Percentiles rank a stretch among this genome's conserved stretches.
Conservation (phyloP, 768 basidiomycete species). For the Termitomyces sp. region DNA sequence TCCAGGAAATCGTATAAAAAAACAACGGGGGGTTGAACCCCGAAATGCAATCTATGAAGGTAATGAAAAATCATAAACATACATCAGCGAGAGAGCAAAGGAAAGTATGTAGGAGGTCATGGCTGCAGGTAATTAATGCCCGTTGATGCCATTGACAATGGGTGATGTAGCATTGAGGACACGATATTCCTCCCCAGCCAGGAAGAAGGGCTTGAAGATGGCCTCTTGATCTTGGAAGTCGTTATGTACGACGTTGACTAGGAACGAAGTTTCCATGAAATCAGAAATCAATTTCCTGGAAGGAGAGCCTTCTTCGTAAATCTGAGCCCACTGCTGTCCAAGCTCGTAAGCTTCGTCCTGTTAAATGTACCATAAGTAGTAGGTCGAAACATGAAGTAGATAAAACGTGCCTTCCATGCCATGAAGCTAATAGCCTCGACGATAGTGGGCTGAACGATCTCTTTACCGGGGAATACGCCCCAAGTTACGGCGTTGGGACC, state of each 20-base stretch:
- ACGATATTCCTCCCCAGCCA: conserved; percentile 61
- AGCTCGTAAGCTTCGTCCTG: conserved; percentile 94
- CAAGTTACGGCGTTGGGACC: conserved; percentile 99
- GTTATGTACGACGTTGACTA: conserved; percentile 96
- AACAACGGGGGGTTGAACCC: conserved; percentile 78
- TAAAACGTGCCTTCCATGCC: conserved; percentile 82
- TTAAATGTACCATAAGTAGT: conserved; percentile 4
- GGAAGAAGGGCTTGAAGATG: conserved; percentile 85
- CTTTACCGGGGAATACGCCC: conserved; percentile 97
- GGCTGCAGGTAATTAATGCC: conserved; percentile 20
- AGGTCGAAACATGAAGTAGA: background rate
- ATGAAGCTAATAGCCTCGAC: conserved; percentile 97
- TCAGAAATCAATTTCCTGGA: conserved; percentile 71
- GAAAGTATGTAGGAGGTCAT: conserved; percentile 7
- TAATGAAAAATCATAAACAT: conserved; percentile 23
- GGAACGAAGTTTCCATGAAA: conserved; percentile 75
- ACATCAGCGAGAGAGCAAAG: conserved; percentile 6
- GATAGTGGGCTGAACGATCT: conserved; percentile 93
- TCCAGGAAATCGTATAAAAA: conserved; percentile 32
- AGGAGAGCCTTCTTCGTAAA: conserved; percentile 75
- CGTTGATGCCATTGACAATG: conserved; percentile 30
- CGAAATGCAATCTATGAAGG: conserved; percentile 26
- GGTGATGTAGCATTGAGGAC: conserved; percentile 29
- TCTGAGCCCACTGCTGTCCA: conserved; percentile 83
- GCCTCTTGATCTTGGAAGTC: conserved; percentile 82